Evolutionary conservation across 257 asterid genomes (phyloP), one percentile per base, ranked within the genome.

Genomic region (Solanum medicagineum): DNA sequence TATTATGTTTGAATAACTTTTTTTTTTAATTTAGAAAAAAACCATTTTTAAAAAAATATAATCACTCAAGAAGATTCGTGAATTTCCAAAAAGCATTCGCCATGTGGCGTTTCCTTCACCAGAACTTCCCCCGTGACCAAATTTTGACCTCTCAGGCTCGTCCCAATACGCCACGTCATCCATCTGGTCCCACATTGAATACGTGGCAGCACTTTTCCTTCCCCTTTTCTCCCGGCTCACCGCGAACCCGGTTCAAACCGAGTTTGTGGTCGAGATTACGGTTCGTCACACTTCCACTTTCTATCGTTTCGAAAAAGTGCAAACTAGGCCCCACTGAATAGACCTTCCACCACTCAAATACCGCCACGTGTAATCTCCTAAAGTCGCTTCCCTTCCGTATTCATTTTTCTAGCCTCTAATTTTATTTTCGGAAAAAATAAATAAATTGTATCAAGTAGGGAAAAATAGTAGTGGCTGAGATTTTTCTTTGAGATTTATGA

Each of bases 401-500:
- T 79, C 70, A 81, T 83, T 86, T 49, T 87, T 83, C 86, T 89
- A 87, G 98, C 98, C 98, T 94, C 96, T 93, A 90, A 87, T 89
- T 83, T 47, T 10, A 7, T 70, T 66, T 87, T 85, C 40, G 11
- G 26, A 44, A 74, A 79, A 70, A 8, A 45, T 8, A 45, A 45
- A 8, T 1, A 45, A 60, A 60, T n/a, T 65, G 83, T 88, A 84
- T 84, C 89, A 88, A 80, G 13, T 17, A 71, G 4, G n/a, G 45
- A 86, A 88, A 88, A 88, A 84, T 87, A 84, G 87, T 94, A 80
- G 98, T 95, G 99, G 99, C 98, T 95, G 92, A 90, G 84, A 84
- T 85, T 94, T 90, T 90, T 91, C 68, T 89, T 87, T 54, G 85
- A 20, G 32, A 12, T 32, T 71, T 20, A 45, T 81, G 65, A 81